Evolutionary conservation across 2,329 filamentous ascomycete species (phyloP).

Genomic region (Bertia moriformis): DNA sequence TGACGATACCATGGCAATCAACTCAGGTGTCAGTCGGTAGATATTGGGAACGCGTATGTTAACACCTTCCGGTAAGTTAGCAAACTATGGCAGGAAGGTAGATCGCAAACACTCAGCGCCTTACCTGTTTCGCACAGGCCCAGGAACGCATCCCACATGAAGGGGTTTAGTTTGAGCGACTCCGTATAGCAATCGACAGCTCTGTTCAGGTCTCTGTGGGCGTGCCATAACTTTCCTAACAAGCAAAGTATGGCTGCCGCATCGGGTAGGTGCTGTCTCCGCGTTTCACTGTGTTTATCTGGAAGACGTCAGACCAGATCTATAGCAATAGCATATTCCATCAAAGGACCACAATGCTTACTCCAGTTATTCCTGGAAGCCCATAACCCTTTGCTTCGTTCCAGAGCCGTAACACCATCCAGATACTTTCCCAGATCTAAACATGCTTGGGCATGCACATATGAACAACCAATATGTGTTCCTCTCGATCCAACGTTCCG

Average conservation of each 20-base stretch:
- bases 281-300: conserved; percentile 52
- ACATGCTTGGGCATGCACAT: conserved; percentile 52
- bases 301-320: conserved; percentile 8
- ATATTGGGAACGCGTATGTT: conserved; percentile 49
- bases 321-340: background rate
- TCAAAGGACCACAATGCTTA: background rate
- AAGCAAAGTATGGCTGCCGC: conserved; percentile 49
- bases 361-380: conserved; percentile 33
- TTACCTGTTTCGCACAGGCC: conserved; percentile 43
- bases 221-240: conserved; percentile 47
- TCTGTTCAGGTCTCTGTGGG: conserved; percentile 37
- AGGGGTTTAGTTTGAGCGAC: conserved; percentile 51
- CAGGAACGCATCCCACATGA: conserved; percentile 60
- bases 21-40: conserved; percentile 45
- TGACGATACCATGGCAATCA: conserved; percentile 27
- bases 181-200: conserved; percentile 52
- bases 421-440: conserved; percentile 40
- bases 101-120: too few species aligned
- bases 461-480: conserved; percentile 49
- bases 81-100: too few species aligned
- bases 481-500: conserved; percentile 35
- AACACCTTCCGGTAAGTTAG: conserved; percentile 21
- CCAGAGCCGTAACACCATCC: conserved; percentile 45
- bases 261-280: conserved; percentile 48
- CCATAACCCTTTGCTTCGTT: conserved; percentile 43